Evolutionary conservation across 169 alveolate species (phyloP).

Genomic region (Plasmodium vinckei): DNA sequence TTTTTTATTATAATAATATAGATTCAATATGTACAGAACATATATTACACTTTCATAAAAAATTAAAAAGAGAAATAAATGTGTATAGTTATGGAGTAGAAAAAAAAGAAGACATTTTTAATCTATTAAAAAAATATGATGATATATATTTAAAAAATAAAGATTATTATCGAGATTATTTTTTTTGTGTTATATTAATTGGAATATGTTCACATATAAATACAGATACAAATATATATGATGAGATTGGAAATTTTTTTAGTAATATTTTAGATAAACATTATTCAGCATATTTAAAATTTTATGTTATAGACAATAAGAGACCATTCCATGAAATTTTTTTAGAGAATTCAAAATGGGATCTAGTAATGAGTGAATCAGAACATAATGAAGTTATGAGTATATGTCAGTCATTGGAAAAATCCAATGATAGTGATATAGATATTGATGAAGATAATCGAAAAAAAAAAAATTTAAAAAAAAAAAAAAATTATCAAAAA

Average conservation of each 20-base stretch:
- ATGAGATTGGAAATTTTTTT: constrained; percentile 21
- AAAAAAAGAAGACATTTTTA: constrained; percentile 41
- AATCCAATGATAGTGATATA: background rate
- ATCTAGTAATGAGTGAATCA: constrained; percentile 28
- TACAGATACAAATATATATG: constrained; percentile 37
- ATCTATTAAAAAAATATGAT: constrained; percentile 38
- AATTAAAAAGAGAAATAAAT: constrained; percentile 36
- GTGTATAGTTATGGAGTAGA: constrained; percentile 50
- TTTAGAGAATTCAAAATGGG: constrained; percentile 39
- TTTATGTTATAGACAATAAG: constrained; percentile 58
- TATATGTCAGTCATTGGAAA: background rate
- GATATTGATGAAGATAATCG: background rate
- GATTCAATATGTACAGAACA: constrained; percentile 71
- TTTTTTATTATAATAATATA: constrained; percentile 33
- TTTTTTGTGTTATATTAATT: constrained; percentile 28
- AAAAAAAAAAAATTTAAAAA: background rate
- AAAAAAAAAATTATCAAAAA: background rate
- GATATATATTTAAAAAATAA: constrained; percentile 40
- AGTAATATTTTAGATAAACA: constrained; percentile 13
- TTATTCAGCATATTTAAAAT: constrained; percentile 38
- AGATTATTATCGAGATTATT: constrained; percentile 56
- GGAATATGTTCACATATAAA: constrained; percentile 61
- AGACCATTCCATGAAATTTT: constrained; percentile 56
- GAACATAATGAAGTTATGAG: constrained; percentile 37
- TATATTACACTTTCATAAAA: constrained; percentile 57